Evolutionary conservation across 1,139 yeast genomes (phyloP).

Genomic region (Zygosaccharomyces pseudobailii): DNA sequence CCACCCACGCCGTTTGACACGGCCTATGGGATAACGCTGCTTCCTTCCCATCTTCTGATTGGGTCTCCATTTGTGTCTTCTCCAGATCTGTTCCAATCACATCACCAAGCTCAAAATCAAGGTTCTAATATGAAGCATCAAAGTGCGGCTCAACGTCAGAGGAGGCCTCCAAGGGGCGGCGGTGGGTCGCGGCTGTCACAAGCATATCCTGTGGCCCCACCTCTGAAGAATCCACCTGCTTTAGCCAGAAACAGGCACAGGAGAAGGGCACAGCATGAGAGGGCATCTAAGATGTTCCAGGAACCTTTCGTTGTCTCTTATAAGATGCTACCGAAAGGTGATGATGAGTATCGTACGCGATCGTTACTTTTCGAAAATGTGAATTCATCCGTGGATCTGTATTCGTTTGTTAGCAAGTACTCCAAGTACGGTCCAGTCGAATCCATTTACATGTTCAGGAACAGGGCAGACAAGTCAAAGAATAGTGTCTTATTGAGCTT

Average conservation of each 20-base stretch:
- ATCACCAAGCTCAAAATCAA: conserved; percentile 16
- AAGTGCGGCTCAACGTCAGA: not conserved
- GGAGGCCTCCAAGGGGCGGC: not conserved
- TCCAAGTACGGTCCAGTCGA: conserved; percentile 42
- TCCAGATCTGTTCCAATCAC: conserved; percentile 32
- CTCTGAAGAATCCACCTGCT: conserved; percentile 11
- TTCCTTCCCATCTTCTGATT: conserved; percentile 63
- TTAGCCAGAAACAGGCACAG: conserved; percentile 10
- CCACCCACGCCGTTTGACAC: conserved; percentile 52
- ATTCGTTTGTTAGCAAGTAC: conserved; percentile 27
- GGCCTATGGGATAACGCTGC: conserved; percentile 54
- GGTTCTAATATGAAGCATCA: conserved; percentile 1
- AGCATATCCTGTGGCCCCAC: conserved; percentile 11
- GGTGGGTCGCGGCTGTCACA: conserved; percentile 7
- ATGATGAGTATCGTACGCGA: conserved; percentile 31
- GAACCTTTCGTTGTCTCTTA: conserved; percentile 25
- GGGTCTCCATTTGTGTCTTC: conserved; percentile 63
- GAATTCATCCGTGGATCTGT: conserved; percentile 21
- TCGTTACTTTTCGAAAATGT: conserved; percentile 31
- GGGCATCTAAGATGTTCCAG: conserved; percentile 11
- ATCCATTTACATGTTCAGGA: conserved; percentile 34
- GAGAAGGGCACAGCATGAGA: conserved; percentile 9
- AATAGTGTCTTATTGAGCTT: conserved; percentile 37
- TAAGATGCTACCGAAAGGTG: conserved; percentile 30
- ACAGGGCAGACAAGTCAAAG: conserved; percentile 18